Conservation (phyloP, 192 early-diverging fungal species). For the Coemansia sp. region DNA sequence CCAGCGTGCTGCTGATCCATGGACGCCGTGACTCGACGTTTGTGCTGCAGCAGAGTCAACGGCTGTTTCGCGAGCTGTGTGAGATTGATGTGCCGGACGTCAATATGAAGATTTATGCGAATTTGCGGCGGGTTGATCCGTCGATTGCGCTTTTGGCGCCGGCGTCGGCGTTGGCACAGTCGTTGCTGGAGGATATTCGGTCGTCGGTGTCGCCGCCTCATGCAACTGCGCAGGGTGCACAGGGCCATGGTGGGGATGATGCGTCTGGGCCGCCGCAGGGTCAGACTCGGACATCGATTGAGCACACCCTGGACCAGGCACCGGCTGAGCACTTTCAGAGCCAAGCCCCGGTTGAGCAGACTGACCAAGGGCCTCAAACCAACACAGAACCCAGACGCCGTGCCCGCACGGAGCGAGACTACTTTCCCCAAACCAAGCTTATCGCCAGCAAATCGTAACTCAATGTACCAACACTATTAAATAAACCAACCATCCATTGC, state of each 20-base stretch:
- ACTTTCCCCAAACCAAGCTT: constrained; percentile 9
- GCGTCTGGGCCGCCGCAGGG: not conserved
- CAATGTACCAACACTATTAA: not conserved
- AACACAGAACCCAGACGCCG: too few species aligned
- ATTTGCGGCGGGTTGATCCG: constrained; percentile 50
- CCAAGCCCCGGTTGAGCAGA: too few species aligned
- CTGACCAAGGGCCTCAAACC: too few species aligned
- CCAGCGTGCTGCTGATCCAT: constrained; percentile 47
- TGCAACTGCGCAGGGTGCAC: not conserved
- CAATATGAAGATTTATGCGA: constrained; percentile 56
- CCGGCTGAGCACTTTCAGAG: not conserved
- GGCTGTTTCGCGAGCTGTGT: constrained; percentile 49
- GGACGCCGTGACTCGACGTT: constrained; percentile 53
- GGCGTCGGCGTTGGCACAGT: constrained; percentile 47
- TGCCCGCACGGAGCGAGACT: not conserved
- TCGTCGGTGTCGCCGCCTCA: constrained; percentile 22
- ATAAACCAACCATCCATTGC: too few species aligned
- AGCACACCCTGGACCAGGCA: not conserved
- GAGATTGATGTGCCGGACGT: constrained; percentile 50
- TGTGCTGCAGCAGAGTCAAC: constrained; percentile 51
- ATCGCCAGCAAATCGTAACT: not conserved
- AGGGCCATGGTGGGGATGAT: not conserved
- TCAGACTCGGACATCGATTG: not conserved
- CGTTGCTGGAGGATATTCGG: constrained; percentile 52
- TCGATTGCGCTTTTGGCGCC: constrained; percentile 52